These are phyloP conservation scores for Ophiosphaerella narmari DNA, from an alignment of 2,329 filamentous ascomycete species.

Conservation along the genomic window DNA sequence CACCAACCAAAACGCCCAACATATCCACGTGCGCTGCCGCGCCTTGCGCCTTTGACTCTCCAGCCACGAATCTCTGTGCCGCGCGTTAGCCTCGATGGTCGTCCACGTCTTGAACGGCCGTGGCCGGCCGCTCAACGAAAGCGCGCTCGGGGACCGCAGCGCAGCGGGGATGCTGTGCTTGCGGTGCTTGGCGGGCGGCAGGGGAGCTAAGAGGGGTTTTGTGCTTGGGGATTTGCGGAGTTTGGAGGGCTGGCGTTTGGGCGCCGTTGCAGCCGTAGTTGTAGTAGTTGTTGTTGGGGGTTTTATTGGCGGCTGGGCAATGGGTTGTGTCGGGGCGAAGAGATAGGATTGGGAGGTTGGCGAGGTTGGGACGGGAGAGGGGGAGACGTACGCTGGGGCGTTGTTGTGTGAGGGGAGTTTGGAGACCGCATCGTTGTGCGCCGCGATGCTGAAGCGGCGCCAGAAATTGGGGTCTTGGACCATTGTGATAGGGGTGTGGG, in stretches of 20 bases:
- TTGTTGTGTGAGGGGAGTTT: conserved; percentile 36
- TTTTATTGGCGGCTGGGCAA: background rate
- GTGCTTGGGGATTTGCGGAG: conserved; percentile 13
- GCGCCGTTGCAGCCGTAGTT: background rate
- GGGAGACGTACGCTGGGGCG: conserved; percentile 38
- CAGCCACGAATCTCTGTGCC: conserved; percentile 59
- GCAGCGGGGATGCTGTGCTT: background rate
- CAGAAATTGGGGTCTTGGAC: conserved; percentile 64
- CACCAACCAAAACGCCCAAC: conserved; percentile 54
- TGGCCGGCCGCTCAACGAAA: conserved; percentile 31
- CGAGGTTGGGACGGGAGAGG: conserved; percentile 13
- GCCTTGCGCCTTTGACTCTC: conserved; percentile 55
- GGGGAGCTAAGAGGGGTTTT: background rate
- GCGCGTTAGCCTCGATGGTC: conserved; percentile 32
- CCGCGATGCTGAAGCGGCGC: conserved; percentile 63
- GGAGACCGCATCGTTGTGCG: conserved; percentile 49
- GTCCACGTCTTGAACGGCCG: conserved; percentile 40
- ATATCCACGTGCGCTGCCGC: conserved; percentile 53
- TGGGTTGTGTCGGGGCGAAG: background rate
- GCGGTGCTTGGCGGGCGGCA: background rate
- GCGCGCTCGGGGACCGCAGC: conserved; percentile 16
- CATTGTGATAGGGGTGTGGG: background rate
- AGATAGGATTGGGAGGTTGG: conserved; percentile 21
- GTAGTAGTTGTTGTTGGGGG: background rate
- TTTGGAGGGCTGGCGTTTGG: conserved; percentile 7